Evolutionary conservation across 139 green algal genomes (phyloP).

Genomic region (Chloropicon primus): DNA sequence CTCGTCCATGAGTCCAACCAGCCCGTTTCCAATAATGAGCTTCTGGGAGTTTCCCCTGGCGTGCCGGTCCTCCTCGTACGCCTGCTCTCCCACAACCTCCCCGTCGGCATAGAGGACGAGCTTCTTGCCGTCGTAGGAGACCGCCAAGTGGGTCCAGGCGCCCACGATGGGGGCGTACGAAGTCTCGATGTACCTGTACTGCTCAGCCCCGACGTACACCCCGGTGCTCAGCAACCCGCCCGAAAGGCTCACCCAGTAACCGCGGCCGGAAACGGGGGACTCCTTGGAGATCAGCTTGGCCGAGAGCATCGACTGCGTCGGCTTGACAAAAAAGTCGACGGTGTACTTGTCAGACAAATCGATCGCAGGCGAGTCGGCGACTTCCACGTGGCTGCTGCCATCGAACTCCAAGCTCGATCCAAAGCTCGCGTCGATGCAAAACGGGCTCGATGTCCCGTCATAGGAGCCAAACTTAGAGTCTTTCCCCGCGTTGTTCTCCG

Average conservation of each 20-base stretch:
- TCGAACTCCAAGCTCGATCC: slow-evolving; percentile 3
- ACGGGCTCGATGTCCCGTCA: not conserved
- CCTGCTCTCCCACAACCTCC: not conserved
- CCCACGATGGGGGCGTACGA: not conserved
- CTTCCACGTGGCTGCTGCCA: not conserved
- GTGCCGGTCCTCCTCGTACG: not conserved
- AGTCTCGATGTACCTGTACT: not conserved
- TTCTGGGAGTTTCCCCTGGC: slow-evolving; percentile 11
- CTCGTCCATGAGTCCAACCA: slow-evolving; percentile 10
- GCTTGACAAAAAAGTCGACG: slow-evolving; percentile 5
- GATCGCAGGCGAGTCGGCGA: slow-evolving; percentile 1
- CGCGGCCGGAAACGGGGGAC: slow-evolving; percentile 1
- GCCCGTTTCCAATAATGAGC: slow-evolving; percentile 7
- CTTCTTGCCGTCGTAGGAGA: slow-evolving; percentile 6
- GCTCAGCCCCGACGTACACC: slow-evolving; percentile 11
- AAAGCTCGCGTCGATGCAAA: not conserved
- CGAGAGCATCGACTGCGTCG: not conserved
- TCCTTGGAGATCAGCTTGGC: slow-evolving; percentile 11
- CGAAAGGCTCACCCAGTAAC: slow-evolving; percentile 5
- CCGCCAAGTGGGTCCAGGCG: slow-evolving; percentile 6
- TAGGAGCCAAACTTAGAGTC: not conserved
- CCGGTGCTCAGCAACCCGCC: not conserved
- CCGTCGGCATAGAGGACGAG: slow-evolving; percentile 3
- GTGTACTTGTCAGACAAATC: not conserved
- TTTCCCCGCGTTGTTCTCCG: not conserved